Evolutionary conservation across 2,329 filamentous ascomycete species (phyloP), one percentile per base, ranked within the genome.

Genomic region (Fusarium sp.): DNA sequence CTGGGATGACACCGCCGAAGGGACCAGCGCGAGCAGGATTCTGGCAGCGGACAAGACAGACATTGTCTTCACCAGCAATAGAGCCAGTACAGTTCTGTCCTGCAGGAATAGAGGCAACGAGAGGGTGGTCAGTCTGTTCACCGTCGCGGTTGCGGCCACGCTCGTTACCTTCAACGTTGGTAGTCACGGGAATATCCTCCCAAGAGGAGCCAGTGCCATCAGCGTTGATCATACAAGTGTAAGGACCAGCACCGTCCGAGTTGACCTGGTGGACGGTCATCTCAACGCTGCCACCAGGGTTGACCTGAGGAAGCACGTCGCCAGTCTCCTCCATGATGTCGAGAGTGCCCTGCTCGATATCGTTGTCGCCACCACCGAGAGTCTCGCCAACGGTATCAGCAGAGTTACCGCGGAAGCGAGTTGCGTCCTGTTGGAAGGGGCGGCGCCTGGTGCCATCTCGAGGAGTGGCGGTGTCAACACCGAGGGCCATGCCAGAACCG

Each of bases 371-470:
- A 5, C 14, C 19, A 7, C 39, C 17, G 4, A 62, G 30, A 2
- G 56, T 62, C 35, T 62, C 58, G 7, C 58, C 58, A 7, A 62
- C 40, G 1, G 58, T 47, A 0, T 62, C 58, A 6, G 58, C 58
- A 2, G 58, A 4, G 0, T 2, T 0, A 1, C 58, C 56, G 13
- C 58, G 58, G 40, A 62, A 62, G 5, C 58, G 58, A 2, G 58
- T 91, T 50, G 83, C 83, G 68, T 90, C 89, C 67, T 86, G 83
- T 79, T 91, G 88, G 81, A 89, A 90, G 45, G 88, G 88, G 49
- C 83, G 79, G 62, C 88, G 83, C 14, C 79, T 76, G 22, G 87
- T 89, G 40, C 88, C 88, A 68, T 89, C 87, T 63, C 88, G 87
- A 40, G 88, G 87, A 50, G 87, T 90, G 69, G 71, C 73, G 46